Percentiles rank a stretch among this genome's conserved stretches.
phyloP scores from a whole-genome alignment of 176 grass and related monocot genomes.

The Tuctoria greenei region DNA sequence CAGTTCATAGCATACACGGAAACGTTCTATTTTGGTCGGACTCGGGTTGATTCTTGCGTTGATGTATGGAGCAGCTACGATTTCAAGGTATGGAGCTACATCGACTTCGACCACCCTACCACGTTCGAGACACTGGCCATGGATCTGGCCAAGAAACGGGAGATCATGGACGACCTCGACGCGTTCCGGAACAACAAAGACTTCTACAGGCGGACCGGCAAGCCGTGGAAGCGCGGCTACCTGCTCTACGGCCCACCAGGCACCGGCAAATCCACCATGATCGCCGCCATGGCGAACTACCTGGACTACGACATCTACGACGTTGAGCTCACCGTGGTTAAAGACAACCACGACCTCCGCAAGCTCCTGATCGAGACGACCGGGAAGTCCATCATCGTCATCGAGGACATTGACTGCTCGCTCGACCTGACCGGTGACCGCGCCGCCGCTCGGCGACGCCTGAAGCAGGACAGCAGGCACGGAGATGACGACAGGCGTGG shows the following conservation, averaged over 20 bases:
- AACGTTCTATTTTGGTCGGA: too few species aligned
- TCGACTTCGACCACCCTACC: conserved; percentile 42
- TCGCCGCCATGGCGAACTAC: conserved; percentile 52
- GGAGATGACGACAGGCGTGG: neutral
- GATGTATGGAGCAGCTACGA: neutral
- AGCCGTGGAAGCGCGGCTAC: conserved; percentile 55
- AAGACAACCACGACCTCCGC: conserved; percentile 42
- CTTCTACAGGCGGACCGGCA: conserved; percentile 38
- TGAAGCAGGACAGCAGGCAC: too few species aligned
- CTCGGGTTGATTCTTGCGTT: too few species aligned
- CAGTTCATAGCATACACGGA: too few species aligned
- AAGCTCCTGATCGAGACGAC: conserved; percentile 54
- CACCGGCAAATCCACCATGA: conserved; percentile 54
- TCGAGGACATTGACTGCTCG: conserved; percentile 87
- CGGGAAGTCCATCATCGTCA: conserved; percentile 61
- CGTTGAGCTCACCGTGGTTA: conserved; percentile 48
- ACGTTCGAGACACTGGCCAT: conserved; percentile 59
- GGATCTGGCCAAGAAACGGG: conserved; percentile 36
- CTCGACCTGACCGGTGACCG: conserved; percentile 60
- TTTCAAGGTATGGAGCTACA: conserved; percentile 29
- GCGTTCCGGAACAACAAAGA: conserved; percentile 29
- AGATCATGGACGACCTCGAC: conserved; percentile 48
- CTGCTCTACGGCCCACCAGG: conserved; percentile 47
- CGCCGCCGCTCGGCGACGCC: neutral
- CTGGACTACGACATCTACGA: conserved; percentile 58